Base-by-base conservation (phyloP, 1,139 yeast genomes). In the Casaregolazyma suthepensis region DNA sequence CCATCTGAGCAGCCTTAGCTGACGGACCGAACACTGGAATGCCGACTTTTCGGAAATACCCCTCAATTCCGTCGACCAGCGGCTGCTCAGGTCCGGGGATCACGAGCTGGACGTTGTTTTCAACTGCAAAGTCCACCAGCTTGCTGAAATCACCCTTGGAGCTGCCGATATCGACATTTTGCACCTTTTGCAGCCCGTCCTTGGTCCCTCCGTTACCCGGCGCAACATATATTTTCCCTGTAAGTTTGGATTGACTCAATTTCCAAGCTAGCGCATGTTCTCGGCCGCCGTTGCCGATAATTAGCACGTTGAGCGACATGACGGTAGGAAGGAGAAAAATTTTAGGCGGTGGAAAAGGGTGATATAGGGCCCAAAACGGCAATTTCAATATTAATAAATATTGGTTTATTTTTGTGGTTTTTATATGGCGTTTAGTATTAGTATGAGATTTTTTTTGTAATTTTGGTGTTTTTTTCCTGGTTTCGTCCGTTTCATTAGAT, bases 61-160 rank as follows among this genome's bases (percentile, higher is more conserved):
- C 73, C 38, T 91, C 72, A 57, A 93, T 83, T 48, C 99, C 99
- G 66, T 93, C 98, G 43, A 93, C 97, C 59, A 94, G 77, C 44
- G 99, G 99, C 71, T 90, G 96, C 73, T 94, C 99, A n/a, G 99
- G 99, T 45, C 99, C 99, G 42, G 99, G 99, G 51, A 94, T 78
- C 12, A 90, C 99, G 59, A 94, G 77, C 52, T 77, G 79, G 56
- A 94, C 78, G 9, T 78, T 65, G 56, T 91, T 75, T 45, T 80
- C 80, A n/a, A 76, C 68, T 12, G 70, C 69, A 53, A 66, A 66
- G 45, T 63, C 63, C 58, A 80, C 79, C 44, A 82, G 75, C 47
- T 74, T 76, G 31, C 79, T 78, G 67, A 87, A 83, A 60, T 84
- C 82, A 3, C 76, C 77, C 55, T 81, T 76, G 35, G 81, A 73